Evolutionary conservation across 768 basidiomycete species (phyloP).

Genomic region (Trametes maxima): DNA sequence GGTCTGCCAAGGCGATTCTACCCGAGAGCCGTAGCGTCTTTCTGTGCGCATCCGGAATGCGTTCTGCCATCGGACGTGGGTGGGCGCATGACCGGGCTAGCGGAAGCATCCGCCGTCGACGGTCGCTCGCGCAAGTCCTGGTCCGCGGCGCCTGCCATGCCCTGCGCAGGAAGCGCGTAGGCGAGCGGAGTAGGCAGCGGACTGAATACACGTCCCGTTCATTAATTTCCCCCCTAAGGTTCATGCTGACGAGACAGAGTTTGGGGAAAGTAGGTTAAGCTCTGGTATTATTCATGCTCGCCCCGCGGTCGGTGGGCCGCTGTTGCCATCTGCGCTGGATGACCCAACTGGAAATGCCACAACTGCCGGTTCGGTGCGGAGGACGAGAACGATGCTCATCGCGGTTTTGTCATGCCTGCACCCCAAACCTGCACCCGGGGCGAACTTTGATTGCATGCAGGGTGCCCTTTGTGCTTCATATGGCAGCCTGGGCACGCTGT

Average conservation of each 20-base stretch:
- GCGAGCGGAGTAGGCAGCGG: conserved; percentile 13
- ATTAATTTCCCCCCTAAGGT: conserved; percentile 20
- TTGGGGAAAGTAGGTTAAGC: conserved; percentile 30
- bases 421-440: conserved; percentile 29
- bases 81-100: conserved; percentile 17
- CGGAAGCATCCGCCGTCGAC: not conserved
- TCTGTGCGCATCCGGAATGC: conserved; percentile 6
- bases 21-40: conserved; percentile 23
- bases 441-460: conserved; percentile 27
- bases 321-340: conserved; percentile 30
- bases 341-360: conserved; percentile 28
- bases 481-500: conserved; percentile 61
- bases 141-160: not conserved
- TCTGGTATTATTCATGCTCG: conserved; percentile 26
- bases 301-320: conserved; percentile 27
- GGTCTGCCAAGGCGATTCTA: conserved; percentile 21
- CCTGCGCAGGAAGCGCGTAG: conserved; percentile 11
- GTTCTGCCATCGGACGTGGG: conserved; percentile 16
- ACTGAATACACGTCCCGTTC: conserved; percentile 3
- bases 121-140: conserved; percentile 1
- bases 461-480: conserved; percentile 54
- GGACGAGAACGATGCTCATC: conserved; percentile 10
- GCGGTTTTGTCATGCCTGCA: conserved; percentile 30
- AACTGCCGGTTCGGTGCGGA: conserved; percentile 33
- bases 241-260: conserved; percentile 19